A percentile compares a stretch with the other conserved stretches of the same genome.
Conservation (phyloP, 2,329 filamentous ascomycete species). For the Blastomyces parvus region DNA sequence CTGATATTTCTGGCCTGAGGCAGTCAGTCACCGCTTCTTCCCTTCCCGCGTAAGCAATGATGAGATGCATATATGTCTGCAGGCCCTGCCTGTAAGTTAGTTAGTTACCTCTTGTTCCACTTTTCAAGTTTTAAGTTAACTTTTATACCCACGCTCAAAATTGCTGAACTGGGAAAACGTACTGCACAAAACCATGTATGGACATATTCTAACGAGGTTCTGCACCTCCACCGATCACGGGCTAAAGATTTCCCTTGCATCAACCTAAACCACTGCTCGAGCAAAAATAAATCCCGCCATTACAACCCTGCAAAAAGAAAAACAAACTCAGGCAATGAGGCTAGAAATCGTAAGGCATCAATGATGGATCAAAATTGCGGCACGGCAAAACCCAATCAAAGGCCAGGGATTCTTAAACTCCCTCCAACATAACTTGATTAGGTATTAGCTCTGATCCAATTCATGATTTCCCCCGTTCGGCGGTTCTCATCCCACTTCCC, state of each 20-base stretch:
- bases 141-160: neutral
- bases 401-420: neutral
- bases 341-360: neutral
- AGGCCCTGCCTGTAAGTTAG: neutral
- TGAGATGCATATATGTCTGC: neutral
- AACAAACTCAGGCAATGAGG: conserved; percentile 1
- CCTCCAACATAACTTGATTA: neutral
- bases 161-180: neutral
- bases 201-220: neutral
- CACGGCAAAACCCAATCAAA: neutral
- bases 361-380: conserved; percentile 5
- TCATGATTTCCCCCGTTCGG: neutral
- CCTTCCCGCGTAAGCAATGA: no score
- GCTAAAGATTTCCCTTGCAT: neutral
- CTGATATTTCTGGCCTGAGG: conserved; percentile 1
- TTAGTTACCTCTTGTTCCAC: neutral
- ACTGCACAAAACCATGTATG: no score
- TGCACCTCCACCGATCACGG: neutral
- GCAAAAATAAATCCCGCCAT: neutral
- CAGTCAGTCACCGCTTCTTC: conserved; percentile 2
- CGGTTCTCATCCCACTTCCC: neutral
- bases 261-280: neutral
- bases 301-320: neutral
- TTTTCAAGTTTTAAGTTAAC: neutral
- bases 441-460: neutral